Conservation (phyloP, 1,284 basidiomycete genomes). For the Stygiomarasmius scandens region DNA sequence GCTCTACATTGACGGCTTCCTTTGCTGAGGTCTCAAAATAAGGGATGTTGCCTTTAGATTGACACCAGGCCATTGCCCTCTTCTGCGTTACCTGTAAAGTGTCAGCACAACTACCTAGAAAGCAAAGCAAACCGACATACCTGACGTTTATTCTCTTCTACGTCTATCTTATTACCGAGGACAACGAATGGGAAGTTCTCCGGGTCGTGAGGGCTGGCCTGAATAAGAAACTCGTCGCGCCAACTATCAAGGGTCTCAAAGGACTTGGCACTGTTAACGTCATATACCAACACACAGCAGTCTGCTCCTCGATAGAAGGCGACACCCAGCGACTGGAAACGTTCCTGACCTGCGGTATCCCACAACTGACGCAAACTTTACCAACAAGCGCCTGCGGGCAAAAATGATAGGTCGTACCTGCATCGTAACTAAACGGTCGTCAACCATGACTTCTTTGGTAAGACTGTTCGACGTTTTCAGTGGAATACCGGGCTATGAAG, state of each 20-base stretch:
- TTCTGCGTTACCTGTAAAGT: slow-evolving; percentile 90
- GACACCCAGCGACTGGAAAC: slow-evolving; percentile 98
- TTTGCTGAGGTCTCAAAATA: slow-evolving; percentile 99
- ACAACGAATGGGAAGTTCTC: slow-evolving; percentile 99
- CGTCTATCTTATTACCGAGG: slow-evolving; percentile 99
- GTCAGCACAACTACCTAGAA: slow-evolving; percentile 6
- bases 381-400: background rate
- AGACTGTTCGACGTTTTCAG: slow-evolving; percentile 54
- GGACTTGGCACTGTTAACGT: slow-evolving; percentile 97
- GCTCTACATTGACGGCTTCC: slow-evolving; percentile 99
- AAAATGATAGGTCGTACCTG: slow-evolving; percentile 62
- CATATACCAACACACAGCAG: slow-evolving; percentile 98
- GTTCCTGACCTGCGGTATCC: slow-evolving; percentile 99
- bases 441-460: slow-evolving; percentile 98
- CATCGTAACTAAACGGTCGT: slow-evolving; percentile 98
- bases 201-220: slow-evolving; percentile 97
- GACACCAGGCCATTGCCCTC: slow-evolving; percentile 99
- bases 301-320: slow-evolving; percentile 99
- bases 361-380: slow-evolving; percentile 67
- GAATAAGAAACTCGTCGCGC: slow-evolving; percentile 97
- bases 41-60: slow-evolving; percentile 98
- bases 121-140: slow-evolving; percentile 45
- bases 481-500: slow-evolving; percentile 12
- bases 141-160: slow-evolving; percentile 98
- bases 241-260: slow-evolving; percentile 98